phyloP scores from a whole-genome alignment of 129 eudicot species.

The Flaveria sonorensis region DNA sequence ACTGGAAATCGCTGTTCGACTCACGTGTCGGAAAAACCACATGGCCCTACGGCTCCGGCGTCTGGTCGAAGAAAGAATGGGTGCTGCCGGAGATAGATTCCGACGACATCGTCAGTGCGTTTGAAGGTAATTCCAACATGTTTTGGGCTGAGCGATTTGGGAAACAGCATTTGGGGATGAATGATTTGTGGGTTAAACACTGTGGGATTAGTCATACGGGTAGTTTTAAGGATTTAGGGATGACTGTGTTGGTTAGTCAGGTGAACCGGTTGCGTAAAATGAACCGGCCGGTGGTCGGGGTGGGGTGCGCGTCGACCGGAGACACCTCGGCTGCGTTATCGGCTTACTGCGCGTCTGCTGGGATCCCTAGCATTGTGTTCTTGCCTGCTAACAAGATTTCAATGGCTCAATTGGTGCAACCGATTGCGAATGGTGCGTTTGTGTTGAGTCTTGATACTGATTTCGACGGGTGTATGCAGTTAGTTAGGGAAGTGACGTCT shows the following conservation, averaged over 20 bases:
- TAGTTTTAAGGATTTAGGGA: constrained; percentile 73
- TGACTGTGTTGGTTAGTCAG: constrained; percentile 86
- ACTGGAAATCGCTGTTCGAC: constrained; percentile 65
- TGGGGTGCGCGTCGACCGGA: constrained; percentile 81
- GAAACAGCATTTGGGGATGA: constrained; percentile 60
- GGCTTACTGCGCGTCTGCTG: constrained; percentile 74
- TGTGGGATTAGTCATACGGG: constrained; percentile 90
- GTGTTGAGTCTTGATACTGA: constrained; percentile 79
- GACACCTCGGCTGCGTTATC: constrained; percentile 76
- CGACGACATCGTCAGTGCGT: constrained; percentile 66
- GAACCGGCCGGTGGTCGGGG: constrained; percentile 62
- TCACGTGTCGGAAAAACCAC: constrained; percentile 71
- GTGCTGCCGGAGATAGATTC: constrained; percentile 63
- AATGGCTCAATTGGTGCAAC: constrained; percentile 76
- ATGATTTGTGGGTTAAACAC: constrained; percentile 83
- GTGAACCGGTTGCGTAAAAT: constrained; percentile 66
- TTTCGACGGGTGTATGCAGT: constrained; percentile 84
- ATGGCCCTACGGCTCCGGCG: constrained; percentile 91
- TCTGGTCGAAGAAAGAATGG: constrained; percentile 88
- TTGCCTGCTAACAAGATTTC: constrained; percentile 75
- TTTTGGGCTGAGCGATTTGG: constrained; percentile 85
- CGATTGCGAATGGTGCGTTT: constrained; percentile 75
- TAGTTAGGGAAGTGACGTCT: constrained; percentile 62
- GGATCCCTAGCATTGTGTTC: constrained; percentile 71
- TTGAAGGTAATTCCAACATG: constrained; percentile 67